A percentile compares a stretch with the other conserved stretches of the same genome.
These are phyloP conservation scores for Termitomyces sp. DNA, from an alignment of 768 basidiomycete species.

Conservation along the genomic window DNA sequence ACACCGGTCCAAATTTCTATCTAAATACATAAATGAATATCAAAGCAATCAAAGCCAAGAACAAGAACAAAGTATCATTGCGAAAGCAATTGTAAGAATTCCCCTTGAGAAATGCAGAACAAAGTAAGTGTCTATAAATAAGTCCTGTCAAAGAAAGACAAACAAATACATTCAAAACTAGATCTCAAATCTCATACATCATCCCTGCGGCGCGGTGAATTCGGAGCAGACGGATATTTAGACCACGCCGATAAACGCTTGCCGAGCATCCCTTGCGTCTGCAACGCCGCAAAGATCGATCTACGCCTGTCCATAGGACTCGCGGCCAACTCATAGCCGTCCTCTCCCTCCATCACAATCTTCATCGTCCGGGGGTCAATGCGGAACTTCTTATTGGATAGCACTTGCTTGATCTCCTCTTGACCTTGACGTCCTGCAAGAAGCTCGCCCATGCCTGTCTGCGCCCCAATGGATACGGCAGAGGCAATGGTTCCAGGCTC, in stretches of 20 bases:
- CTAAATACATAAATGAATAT: not conserved
- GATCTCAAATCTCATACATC: not conserved
- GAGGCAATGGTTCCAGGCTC: slow-evolving; percentile 52
- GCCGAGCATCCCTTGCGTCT: slow-evolving; percentile 11
- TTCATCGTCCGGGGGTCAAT: slow-evolving; percentile 43
- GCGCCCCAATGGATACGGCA: slow-evolving; percentile 48
- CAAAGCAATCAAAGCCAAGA: not conserved
- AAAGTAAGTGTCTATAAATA: no score
- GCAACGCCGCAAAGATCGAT: slow-evolving; percentile 29
- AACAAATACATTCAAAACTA: not conserved
- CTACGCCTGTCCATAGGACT: slow-evolving; percentile 26
- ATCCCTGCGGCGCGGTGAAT: not conserved
- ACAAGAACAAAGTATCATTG: not conserved
- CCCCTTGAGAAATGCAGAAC: not conserved
- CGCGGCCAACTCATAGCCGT: slow-evolving; percentile 35
- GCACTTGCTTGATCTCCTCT: slow-evolving; percentile 33
- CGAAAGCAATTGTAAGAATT: not conserved
- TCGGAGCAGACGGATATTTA: slow-evolving; percentile 3
- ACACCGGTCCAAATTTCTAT: not conserved
- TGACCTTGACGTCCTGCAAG: slow-evolving; percentile 33
- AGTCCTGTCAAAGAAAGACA: not conserved
- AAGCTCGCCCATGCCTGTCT: slow-evolving; percentile 41
- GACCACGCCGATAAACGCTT: slow-evolving; percentile 5
- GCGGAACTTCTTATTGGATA: slow-evolving; percentile 41
- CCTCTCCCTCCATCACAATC: slow-evolving; percentile 50